Percentiles rank a stretch among this genome's conserved stretches.
These are phyloP conservation scores for Arthroderma uncinatum DNA, from an alignment of 2,329 filamentous ascomycete species.

Conservation along the genomic window DNA sequence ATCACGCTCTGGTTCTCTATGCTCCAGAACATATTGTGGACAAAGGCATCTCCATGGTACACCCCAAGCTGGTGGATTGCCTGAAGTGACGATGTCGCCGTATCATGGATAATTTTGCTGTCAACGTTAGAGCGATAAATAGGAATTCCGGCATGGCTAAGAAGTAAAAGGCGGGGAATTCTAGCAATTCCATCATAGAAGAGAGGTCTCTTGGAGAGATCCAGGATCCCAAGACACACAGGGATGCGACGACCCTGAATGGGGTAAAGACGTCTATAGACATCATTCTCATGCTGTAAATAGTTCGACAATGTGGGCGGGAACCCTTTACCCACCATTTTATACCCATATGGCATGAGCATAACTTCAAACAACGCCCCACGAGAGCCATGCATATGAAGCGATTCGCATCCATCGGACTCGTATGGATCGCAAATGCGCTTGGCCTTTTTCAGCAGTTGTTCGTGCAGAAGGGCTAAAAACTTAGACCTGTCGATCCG, in stretches of 20 bases:
- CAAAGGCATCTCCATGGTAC: conserved; percentile 7
- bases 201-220: conserved; percentile 9
- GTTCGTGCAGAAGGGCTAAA: conserved; percentile 9
- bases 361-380: conserved; percentile 19
- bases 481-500: conserved; percentile 12
- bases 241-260: conserved; percentile 16
- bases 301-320: conserved; percentile 6
- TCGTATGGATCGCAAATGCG: neutral
- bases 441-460: conserved; percentile 12
- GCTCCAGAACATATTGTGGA: conserved; percentile 13
- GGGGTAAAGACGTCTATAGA: conserved; percentile 13
- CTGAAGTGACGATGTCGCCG: conserved; percentile 5
- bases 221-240: conserved; percentile 16
- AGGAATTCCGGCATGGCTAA: conserved; percentile 9
- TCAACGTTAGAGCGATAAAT: conserved; percentile 2
- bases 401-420: conserved; percentile 13
- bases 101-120: neutral
- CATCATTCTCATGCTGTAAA: conserved; percentile 13
- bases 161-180: conserved; percentile 12
- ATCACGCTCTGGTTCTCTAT: conserved; percentile 9
- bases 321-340: conserved; percentile 16
- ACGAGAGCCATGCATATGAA: conserved; percentile 16
- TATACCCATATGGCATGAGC: conserved; percentile 18
- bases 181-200: conserved; percentile 11
- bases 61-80: conserved; percentile 13